Percentiles rank a stretch among this genome's conserved stretches.
Evolutionary conservation across 2,329 filamentous ascomycete genomes (phyloP).

Genomic region (Cladosporium sp.): DNA sequence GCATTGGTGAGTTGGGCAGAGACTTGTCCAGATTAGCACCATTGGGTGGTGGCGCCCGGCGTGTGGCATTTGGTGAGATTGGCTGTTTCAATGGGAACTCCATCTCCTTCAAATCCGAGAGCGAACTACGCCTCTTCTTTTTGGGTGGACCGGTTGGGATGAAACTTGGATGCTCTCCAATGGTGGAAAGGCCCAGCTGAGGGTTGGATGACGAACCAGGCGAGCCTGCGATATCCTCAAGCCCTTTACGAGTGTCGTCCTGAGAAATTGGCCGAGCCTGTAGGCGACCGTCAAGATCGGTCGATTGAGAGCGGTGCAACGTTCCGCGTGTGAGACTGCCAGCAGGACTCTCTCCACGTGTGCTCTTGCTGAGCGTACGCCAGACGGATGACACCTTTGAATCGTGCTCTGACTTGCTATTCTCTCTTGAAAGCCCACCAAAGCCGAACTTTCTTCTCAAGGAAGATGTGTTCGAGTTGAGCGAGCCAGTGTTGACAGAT

Average conservation of each 20-base stretch:
- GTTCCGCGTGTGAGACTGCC: slow-evolving; percentile 64
- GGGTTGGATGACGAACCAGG: slow-evolving; percentile 19
- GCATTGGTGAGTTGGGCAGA: slow-evolving; percentile 35
- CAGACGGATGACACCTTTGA: slow-evolving; percentile 74
- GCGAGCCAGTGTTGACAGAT: slow-evolving; percentile 62
- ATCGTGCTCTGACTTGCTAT: slow-evolving; percentile 66
- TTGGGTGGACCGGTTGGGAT: slow-evolving; percentile 45
- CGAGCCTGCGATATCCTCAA: slow-evolving; percentile 35
- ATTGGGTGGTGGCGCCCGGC: slow-evolving; percentile 18
- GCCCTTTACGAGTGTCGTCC: slow-evolving; percentile 44
- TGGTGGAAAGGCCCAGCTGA: slow-evolving; percentile 44
- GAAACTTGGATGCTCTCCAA: slow-evolving; percentile 45
- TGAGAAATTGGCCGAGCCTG: slow-evolving; percentile 53
- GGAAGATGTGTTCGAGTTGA: slow-evolving; percentile 83
- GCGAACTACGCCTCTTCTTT: slow-evolving; percentile 84
- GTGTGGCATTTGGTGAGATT: slow-evolving; percentile 20
- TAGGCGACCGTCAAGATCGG: slow-evolving; percentile 59
- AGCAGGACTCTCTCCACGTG: slow-evolving; percentile 55
- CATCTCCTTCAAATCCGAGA: slow-evolving; percentile 76
- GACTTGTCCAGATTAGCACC: slow-evolving; percentile 21
- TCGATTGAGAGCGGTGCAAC: slow-evolving; percentile 69
- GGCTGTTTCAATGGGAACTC: slow-evolving; percentile 44
- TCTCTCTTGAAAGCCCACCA: slow-evolving; percentile 67
- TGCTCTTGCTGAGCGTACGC: slow-evolving; percentile 82
- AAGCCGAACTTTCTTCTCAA: slow-evolving; percentile 81